Conservation (phyloP, 805 yeast species). For the Naumovozyma castellii region DNA sequence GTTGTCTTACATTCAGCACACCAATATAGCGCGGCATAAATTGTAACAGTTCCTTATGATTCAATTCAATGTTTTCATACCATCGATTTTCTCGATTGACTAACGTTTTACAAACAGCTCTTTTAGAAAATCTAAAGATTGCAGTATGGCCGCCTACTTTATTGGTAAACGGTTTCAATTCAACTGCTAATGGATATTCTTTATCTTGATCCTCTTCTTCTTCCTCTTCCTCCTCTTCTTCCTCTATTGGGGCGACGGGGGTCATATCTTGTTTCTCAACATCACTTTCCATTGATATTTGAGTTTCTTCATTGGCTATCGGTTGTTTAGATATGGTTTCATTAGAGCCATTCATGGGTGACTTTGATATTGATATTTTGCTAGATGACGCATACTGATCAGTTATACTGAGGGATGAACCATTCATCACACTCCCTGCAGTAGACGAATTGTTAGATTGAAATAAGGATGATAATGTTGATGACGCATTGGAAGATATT, state of each 20-base stretch:
- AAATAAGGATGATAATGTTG: background rate
- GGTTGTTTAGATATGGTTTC: background rate
- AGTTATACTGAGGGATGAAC: too few species aligned
- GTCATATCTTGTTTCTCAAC: too few species aligned
- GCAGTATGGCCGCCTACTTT: conserved; percentile 99
- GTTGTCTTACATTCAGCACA: conserved; percentile 81
- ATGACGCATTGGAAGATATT: background rate
- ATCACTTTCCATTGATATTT: conserved; percentile 3
- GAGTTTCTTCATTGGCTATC: conserved; percentile 1
- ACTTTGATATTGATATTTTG: too few species aligned
- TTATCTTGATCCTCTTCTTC: conserved; percentile 26
- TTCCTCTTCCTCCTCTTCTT: conserved; percentile 11
- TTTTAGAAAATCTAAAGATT: conserved; percentile 78
- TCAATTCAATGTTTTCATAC: conserved; percentile 79
- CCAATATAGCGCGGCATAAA: conserved; percentile 96
- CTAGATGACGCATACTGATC: too few species aligned
- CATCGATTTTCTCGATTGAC: conserved; percentile 83
- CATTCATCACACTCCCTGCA: background rate
- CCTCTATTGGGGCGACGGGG: too few species aligned
- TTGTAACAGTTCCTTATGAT: conserved; percentile 63
- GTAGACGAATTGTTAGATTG: background rate
- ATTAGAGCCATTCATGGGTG: background rate
- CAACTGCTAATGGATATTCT: conserved; percentile 69
- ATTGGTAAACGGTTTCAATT: conserved; percentile 80
- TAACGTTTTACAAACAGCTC: conserved; percentile 90